Percentiles rank a stretch among this genome's conserved stretches.
Conservation (phyloP, 805 yeast genomes). For the Kurtzmaniella cleridarum region DNA sequence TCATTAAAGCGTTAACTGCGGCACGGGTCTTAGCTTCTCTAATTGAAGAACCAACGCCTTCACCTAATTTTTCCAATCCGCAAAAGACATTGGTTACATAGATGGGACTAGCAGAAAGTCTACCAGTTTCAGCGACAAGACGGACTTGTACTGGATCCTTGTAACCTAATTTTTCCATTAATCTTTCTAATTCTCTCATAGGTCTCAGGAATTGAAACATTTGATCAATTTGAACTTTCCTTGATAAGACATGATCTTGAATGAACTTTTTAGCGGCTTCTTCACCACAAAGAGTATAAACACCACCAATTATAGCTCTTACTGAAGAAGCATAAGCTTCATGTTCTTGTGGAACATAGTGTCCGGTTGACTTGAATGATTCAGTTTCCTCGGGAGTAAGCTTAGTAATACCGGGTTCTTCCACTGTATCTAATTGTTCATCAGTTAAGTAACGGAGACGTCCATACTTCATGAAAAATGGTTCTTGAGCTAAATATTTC, state of each 20-base stretch:
- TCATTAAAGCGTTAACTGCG: slow-evolving; percentile 82
- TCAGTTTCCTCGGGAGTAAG: slow-evolving; percentile 22
- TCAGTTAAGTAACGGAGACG: slow-evolving; percentile 49
- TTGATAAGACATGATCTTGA: slow-evolving; percentile 68
- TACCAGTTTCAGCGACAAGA: slow-evolving; percentile 89
- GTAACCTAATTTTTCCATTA: slow-evolving; percentile 72
- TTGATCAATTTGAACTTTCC: slow-evolving; percentile 67
- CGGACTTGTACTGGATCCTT: slow-evolving; percentile 68
- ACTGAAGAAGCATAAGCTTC: slow-evolving; percentile 64
- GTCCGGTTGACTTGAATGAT: slow-evolving; percentile 9
- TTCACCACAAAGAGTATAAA: slow-evolving; percentile 69
- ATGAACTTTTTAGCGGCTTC: slow-evolving; percentile 64
- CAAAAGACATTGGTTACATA: slow-evolving; percentile 88
- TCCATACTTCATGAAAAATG: slow-evolving; percentile 64
- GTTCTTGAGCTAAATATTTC: slow-evolving; percentile 63
- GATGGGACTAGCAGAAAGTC: slow-evolving; percentile 76
- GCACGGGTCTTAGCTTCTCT: slow-evolving; percentile 91
- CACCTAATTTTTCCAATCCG: slow-evolving; percentile 80
- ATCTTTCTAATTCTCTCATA: slow-evolving; percentile 70
- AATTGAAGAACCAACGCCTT: slow-evolving; percentile 88
- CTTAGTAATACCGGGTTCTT: slow-evolving; percentile 48
- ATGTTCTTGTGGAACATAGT: slow-evolving; percentile 30
- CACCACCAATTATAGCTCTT: slow-evolving; percentile 77
- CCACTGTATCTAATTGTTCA: slow-evolving; percentile 20
- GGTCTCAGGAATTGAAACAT: slow-evolving; percentile 83